These are phyloP conservation scores for Pezicula rhizophila DNA, from an alignment of 2,329 filamentous ascomycete genomes.

Conservation along the genomic window DNA sequence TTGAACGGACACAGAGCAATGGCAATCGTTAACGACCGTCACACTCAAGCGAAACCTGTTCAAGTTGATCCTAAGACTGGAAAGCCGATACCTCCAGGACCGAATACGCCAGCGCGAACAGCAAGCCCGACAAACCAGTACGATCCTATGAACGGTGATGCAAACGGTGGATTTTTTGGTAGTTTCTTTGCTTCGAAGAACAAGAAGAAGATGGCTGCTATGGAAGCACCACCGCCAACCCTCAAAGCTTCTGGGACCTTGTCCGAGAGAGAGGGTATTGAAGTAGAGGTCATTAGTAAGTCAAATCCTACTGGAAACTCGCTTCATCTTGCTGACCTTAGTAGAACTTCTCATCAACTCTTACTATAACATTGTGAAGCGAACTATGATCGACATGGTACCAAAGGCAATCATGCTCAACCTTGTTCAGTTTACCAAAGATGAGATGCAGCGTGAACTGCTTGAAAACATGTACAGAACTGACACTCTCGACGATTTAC, in stretches of 20 bases:
- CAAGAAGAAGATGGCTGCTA: slow-evolving; percentile 99
- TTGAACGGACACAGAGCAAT: slow-evolving; percentile 94
- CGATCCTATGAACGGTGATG: slow-evolving; percentile 44
- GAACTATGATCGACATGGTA: slow-evolving; percentile 99
- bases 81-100: slow-evolving; percentile 69
- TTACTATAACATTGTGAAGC: slow-evolving; percentile 96
- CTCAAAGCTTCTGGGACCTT: slow-evolving; percentile 92
- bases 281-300: slow-evolving; percentile 97
- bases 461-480: slow-evolving; percentile 96
- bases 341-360: slow-evolving; percentile 88
- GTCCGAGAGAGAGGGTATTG: slow-evolving; percentile 88
- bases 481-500: slow-evolving; percentile 82
- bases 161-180: slow-evolving; percentile 84
- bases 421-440: slow-evolving; percentile 92
- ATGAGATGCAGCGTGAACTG: slow-evolving; percentile 96
- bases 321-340: slow-evolving; percentile 12
- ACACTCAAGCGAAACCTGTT: slow-evolving; percentile 74
- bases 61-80: slow-evolving; percentile 98
- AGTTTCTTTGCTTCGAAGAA: slow-evolving; percentile 99
- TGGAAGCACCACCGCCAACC: slow-evolving; percentile 89
- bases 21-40: slow-evolving; percentile 94
- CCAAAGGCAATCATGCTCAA: slow-evolving; percentile 98
- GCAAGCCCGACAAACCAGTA: slow-evolving; percentile 62
- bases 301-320: slow-evolving; percentile 18
- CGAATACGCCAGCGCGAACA: slow-evolving; percentile 61